A percentile compares a stretch with the other conserved stretches of the same genome.
These are phyloP conservation scores for Thymus quinquecostatus DNA, from an alignment of 257 asterid species.

Conservation along the genomic window DNA sequence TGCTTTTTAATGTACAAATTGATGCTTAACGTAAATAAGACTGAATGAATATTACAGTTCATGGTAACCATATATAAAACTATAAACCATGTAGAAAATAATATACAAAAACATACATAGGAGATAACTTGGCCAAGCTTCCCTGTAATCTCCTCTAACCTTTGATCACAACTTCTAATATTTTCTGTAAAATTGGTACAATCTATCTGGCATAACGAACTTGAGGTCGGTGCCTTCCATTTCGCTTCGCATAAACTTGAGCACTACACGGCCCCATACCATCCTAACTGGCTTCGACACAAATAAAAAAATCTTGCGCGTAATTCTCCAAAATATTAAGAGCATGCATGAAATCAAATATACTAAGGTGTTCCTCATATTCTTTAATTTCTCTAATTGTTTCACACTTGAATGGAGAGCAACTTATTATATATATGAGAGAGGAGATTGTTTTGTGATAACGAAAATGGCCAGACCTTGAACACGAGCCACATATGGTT, in stretches of 20 bases:
- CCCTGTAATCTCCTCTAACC: not conserved
- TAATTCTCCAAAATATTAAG: not conserved
- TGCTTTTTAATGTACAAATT: no score
- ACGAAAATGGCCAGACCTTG: not conserved
- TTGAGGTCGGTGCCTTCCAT: slow-evolving; percentile 31
- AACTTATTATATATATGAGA: not conserved
- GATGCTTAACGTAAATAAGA: no score
- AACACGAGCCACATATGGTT: slow-evolving; percentile 7
- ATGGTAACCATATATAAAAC: no score
- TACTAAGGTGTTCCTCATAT: slow-evolving; percentile 10
- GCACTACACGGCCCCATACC: slow-evolving; percentile 18
- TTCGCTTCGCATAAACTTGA: slow-evolving; percentile 24
- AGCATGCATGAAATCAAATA: not conserved
- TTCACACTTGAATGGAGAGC: not conserved
- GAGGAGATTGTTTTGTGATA: not conserved
- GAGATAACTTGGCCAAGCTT: no score
- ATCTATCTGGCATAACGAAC: slow-evolving; percentile 28
- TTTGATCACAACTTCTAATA: not conserved
- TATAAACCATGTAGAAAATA: no score
- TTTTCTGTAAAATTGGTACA: slow-evolving; percentile 16
- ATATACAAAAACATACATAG: no score
- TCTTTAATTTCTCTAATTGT: not conserved
- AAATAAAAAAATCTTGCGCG: not conserved
- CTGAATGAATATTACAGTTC: no score
- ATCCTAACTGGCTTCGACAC: slow-evolving; percentile 24